Conservation (phyloP, 2,329 filamentous ascomycete species). For the Coleophoma crateriformis region DNA sequence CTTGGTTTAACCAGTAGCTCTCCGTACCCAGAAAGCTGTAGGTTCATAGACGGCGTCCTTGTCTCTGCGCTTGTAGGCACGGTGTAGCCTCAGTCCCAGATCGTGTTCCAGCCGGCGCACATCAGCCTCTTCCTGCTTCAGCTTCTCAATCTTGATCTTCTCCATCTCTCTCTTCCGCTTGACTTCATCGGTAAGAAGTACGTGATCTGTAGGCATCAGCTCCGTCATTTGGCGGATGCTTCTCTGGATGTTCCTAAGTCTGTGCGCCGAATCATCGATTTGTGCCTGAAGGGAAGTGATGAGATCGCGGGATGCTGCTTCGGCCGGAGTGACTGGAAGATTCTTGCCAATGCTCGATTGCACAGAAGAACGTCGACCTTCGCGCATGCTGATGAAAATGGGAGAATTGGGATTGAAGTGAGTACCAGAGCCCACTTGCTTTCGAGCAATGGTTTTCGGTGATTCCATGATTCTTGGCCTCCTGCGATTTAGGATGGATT, state of each 20-base stretch:
- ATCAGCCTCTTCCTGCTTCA: slow-evolving; percentile 64
- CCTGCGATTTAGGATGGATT: slow-evolving; percentile 22
- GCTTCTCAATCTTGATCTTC: slow-evolving; percentile 58
- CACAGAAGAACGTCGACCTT: slow-evolving; percentile 9
- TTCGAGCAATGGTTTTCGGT: slow-evolving; percentile 14
- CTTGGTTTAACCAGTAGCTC: slow-evolving; percentile 57
- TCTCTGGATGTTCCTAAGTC: slow-evolving; percentile 64
- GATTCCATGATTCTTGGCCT: slow-evolving; percentile 16
- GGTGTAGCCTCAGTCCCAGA: slow-evolving; percentile 66
- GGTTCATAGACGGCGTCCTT: slow-evolving; percentile 59
- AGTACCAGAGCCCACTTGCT: slow-evolving; percentile 12
- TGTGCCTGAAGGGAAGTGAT: slow-evolving; percentile 62
- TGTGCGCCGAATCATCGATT: slow-evolving; percentile 58
- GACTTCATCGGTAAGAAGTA: slow-evolving; percentile 62
- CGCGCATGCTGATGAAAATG: slow-evolving; percentile 23
- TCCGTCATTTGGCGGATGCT: slow-evolving; percentile 74
- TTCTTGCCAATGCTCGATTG: slow-evolving; percentile 40
- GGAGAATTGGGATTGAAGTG: slow-evolving; percentile 12
- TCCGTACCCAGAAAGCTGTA: slow-evolving; percentile 70
- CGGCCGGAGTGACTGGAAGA: slow-evolving; percentile 54
- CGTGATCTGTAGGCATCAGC: slow-evolving; percentile 66
- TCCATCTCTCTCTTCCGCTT: slow-evolving; percentile 48
- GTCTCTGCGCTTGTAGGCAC: slow-evolving; percentile 71
- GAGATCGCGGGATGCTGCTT: slow-evolving; percentile 55
- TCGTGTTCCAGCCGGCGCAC: slow-evolving; percentile 75